phyloP scores from a whole-genome alignment of 305 asterid genomes.

The Fraxinus paxiana region DNA sequence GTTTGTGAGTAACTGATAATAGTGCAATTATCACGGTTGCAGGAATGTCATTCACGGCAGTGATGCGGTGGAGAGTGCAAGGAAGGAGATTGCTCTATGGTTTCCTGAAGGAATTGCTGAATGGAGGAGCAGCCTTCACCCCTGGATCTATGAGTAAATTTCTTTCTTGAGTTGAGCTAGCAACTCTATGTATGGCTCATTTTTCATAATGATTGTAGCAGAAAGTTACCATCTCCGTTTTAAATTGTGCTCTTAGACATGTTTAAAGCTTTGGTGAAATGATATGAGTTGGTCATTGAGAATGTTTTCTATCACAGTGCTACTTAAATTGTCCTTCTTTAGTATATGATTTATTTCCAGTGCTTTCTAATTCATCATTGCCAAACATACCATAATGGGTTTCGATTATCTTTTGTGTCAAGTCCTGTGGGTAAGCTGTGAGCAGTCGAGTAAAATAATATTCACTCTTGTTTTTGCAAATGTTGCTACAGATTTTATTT shows the following conservation, averaged over 20 bases:
- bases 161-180: background rate
- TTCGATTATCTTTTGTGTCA: background rate
- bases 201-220: background rate
- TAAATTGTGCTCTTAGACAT: background rate
- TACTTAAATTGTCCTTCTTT: background rate
- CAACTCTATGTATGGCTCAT: background rate
- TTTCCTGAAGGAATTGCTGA: conserved; percentile 81
- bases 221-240: background rate
- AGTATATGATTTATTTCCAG: background rate
- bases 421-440: background rate
- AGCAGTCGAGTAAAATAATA: background rate
- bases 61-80: conserved; percentile 87
- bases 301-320: background rate
- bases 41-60: conserved; percentile 94
- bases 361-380: background rate
- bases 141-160: conserved; percentile 70
- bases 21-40: conserved; percentile 1
- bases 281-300: background rate
- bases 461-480: background rate
- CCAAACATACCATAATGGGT: background rate
- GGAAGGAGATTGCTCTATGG: conserved; percentile 92
- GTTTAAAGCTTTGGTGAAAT: background rate
- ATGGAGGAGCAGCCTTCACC: conserved; percentile 80
- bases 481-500: background rate
- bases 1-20: no score